A percentile compares a stretch with the other conserved stretches of the same genome.
phyloP scores from a whole-genome alignment of 2,329 filamentous ascomycete species.

The Aureobasidium leucospermi region DNA sequence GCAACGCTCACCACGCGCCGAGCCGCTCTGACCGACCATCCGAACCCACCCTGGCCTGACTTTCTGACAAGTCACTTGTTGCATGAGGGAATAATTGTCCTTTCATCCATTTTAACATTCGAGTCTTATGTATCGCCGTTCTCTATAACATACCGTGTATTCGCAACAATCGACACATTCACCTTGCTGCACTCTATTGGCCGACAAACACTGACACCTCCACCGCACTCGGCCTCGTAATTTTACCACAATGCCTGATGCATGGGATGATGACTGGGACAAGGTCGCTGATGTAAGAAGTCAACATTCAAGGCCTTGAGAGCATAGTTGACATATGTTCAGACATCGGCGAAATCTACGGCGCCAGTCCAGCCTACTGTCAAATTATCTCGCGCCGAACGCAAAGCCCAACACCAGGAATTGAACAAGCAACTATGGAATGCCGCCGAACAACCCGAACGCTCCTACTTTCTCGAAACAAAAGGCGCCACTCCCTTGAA shows the following conservation, averaged over 20 bases:
- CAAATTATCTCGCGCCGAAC: constrained; percentile 66
- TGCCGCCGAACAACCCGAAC: constrained; percentile 73
- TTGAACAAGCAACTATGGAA: constrained; percentile 83
- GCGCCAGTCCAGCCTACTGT: constrained; percentile 27
- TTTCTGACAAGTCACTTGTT: too few species aligned
- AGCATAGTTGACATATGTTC: constrained; percentile 28
- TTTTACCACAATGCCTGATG: constrained; percentile 54
- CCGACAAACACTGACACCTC: background rate
- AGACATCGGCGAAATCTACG: constrained; percentile 24
- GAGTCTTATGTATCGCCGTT: too few species aligned
- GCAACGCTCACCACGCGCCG: background rate
- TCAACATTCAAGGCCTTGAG: too few species aligned
- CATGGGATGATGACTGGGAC: constrained; percentile 94
- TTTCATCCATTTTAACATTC: too few species aligned
- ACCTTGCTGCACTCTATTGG: background rate
- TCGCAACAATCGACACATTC: background rate
- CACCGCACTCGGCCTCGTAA: constrained; percentile 25
- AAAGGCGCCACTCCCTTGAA: constrained; percentile 54
- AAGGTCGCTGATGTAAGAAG: constrained; percentile 59
- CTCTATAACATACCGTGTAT: too few species aligned
- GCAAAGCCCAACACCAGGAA: constrained; percentile 71
- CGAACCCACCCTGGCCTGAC: constrained; percentile 32
- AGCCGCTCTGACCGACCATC: background rate
- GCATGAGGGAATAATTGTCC: too few species aligned
- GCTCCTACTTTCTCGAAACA: constrained; percentile 67